Conservation (phyloP, 495 filamentous ascomycete species). For the Bacidia rubella region DNA sequence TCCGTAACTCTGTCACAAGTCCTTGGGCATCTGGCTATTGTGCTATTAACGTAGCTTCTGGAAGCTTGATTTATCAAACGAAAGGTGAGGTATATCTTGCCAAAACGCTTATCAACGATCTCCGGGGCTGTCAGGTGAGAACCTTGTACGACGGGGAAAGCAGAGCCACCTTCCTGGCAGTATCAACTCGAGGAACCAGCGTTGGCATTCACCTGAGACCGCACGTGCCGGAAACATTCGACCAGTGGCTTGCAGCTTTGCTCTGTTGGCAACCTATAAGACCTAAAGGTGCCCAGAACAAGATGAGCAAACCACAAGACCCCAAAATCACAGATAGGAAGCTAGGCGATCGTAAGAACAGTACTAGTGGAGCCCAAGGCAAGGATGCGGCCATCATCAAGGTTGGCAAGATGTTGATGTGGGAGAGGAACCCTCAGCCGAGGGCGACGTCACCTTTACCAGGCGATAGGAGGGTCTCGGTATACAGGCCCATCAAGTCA, state of each 20-base stretch:
- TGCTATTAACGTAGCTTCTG: slow-evolving; percentile 42
- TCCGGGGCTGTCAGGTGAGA: slow-evolving; percentile 74
- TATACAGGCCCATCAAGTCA: slow-evolving; percentile 41
- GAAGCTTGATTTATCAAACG: slow-evolving; percentile 42
- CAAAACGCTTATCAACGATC: slow-evolving; percentile 58
- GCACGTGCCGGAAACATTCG: slow-evolving; percentile 58
- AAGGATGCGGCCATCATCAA: slow-evolving; percentile 90
- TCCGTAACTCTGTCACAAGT: slow-evolving; percentile 39
- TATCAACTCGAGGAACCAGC: slow-evolving; percentile 56
- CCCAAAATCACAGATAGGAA: slow-evolving; percentile 35
- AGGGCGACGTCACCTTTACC: slow-evolving; percentile 28
- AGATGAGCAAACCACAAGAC: slow-evolving; percentile 54
- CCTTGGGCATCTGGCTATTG: slow-evolving; percentile 45
- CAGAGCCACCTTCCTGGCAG: slow-evolving; percentile 60
- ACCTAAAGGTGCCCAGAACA: slow-evolving; percentile 59
- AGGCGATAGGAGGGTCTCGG: slow-evolving; percentile 30
- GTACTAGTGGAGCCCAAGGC: slow-evolving; percentile 45
- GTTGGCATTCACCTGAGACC: slow-evolving; percentile 65
- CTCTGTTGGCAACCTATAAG: slow-evolving; percentile 89
- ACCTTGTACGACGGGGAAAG: slow-evolving; percentile 50
- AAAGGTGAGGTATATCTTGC: slow-evolving; percentile 42
- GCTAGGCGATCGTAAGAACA: slow-evolving; percentile 40
- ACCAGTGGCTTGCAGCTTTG: slow-evolving; percentile 84
- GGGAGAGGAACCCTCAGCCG: slow-evolving; percentile 48
- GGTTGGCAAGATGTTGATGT: slow-evolving; percentile 83